Base-by-base conservation (phyloP, 2,329 filamentous ascomycete species). In the Chrysoporthe deuterocubensis region DNA sequence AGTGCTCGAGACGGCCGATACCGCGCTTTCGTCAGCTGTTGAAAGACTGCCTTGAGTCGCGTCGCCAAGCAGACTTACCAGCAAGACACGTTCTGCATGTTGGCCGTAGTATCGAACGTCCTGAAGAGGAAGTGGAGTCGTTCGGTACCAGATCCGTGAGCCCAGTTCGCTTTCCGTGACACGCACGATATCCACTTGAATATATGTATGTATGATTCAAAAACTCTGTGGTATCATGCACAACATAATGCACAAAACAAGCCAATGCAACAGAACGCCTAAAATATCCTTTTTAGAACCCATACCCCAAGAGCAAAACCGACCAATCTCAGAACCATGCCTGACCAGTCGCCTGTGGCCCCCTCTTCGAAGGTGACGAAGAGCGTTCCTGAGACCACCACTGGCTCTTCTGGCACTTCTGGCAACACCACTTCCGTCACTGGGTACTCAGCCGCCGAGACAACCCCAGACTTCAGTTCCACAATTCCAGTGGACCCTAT, bases 401-500 rank as follows among this genome's bases (percentile, higher is more conserved):
- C 26, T 26, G 26, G 26, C 26, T 26, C 26, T 26, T 26, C 37
- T 26, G n/a, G n/a, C 16, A 13, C 13, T 21, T 14, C 21, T 4
- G 54, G 32, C 14, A 14, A 18, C 57, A 26, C 50, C 26, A 65
- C 62, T 40, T 16, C 16, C 14, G 52, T 65, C 18, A 65, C 54
- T 32, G 62, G 62, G 42, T 65, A 65, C 7, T 57, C 26, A 43
- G 56, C 62, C 40, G 14, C 2, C 4, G 48, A 3, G 2, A 58
- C 26, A 9, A 18, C n/a, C 11, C 67, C 48, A n/a, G 58, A 64
- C 8, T 44, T 34, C 5, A 67, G 46, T 18, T 69, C 60, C 6
- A 71, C 60, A 21, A 71, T 62, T 6, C 67, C 58, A 16, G 70
- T 69, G 16, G 69, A 71, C 5, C 69, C 70, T 1, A 71, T 62